These are phyloP conservation scores for Beauveria asiatica DNA, from an alignment of 2,329 filamentous ascomycete genomes.

Conservation along the genomic window DNA sequence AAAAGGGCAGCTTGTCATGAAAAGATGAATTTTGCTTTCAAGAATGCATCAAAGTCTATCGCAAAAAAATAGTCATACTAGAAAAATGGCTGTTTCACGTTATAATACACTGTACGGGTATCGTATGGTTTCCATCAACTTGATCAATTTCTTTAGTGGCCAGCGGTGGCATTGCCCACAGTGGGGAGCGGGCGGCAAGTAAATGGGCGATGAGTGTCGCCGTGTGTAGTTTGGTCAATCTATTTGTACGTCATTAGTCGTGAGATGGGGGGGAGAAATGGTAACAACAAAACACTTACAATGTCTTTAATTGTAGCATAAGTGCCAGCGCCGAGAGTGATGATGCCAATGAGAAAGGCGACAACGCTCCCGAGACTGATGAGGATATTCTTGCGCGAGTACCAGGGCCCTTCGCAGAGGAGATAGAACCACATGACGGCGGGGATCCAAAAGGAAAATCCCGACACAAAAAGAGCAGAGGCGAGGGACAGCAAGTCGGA, in stretches of 20 bases:
- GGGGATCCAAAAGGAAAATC: constrained; percentile 28
- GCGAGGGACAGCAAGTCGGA: constrained; percentile 48
- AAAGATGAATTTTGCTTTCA: too few relatives aligned
- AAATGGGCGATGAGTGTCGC: constrained; percentile 2
- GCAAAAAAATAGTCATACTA: not conserved
- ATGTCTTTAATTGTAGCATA: constrained; percentile 23
- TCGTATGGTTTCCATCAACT: not conserved
- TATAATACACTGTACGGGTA: constrained; percentile 1
- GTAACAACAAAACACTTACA: constrained; percentile 15
- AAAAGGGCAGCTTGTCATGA: too few relatives aligned
- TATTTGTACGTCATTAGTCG: not conserved
- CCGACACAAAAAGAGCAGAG: constrained; percentile 38
- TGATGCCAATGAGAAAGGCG: constrained; percentile 20
- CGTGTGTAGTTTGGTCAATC: constrained; percentile 6
- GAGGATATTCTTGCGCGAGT: constrained; percentile 18
- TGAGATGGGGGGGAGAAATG: not conserved
- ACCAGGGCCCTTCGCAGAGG: constrained; percentile 20
- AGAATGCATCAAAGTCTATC: not conserved
- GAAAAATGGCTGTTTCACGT: not conserved
- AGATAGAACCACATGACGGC: constrained; percentile 32
- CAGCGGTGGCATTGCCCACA: not conserved
- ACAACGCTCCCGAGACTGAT: constrained; percentile 19
- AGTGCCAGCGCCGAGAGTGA: constrained; percentile 21
- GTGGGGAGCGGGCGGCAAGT: constrained; percentile 3
- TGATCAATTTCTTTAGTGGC: not conserved